A percentile compares a stretch with the other conserved stretches of the same genome.
phyloP scores from a whole-genome alignment of 495 filamentous ascomycete species.

The Parachaetomium inaequale region DNA sequence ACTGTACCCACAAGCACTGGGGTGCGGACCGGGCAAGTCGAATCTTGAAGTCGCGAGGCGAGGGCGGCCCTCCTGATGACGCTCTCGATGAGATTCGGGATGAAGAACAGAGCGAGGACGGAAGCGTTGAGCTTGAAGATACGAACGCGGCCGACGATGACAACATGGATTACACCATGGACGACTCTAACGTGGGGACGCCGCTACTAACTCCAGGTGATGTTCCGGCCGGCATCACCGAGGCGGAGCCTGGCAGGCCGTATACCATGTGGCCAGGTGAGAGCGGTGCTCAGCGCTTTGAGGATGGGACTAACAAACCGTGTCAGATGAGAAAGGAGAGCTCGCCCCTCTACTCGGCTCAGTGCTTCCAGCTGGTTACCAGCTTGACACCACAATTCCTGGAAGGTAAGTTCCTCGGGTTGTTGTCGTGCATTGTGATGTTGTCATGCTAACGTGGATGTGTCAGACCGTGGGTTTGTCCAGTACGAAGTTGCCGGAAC shows the following conservation, averaged over 20 bases:
- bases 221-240: constrained; percentile 12
- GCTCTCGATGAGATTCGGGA: neutral
- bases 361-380: constrained; percentile 29
- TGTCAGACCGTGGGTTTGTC: constrained; percentile 28
- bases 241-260: constrained; percentile 28
- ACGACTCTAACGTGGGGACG: neutral
- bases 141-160: neutral
- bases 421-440: too few relatives aligned
- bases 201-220: neutral
- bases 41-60: neutral
- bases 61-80: neutral
- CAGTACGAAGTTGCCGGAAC: constrained; percentile 25
- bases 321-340: constrained; percentile 12
- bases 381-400: constrained; percentile 11
- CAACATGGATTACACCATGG: neutral
- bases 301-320: neutral
- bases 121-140: neutral
- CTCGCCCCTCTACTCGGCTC: constrained; percentile 14
- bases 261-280: constrained; percentile 33
- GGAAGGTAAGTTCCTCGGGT: too few relatives aligned
- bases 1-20: constrained; percentile 31
- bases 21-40: constrained; percentile 16
- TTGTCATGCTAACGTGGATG: too few relatives aligned
- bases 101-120: neutral
- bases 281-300: neutral